Conservation (phyloP, 2,329 filamentous ascomycete species). For the Fusarium longipes region DNA sequence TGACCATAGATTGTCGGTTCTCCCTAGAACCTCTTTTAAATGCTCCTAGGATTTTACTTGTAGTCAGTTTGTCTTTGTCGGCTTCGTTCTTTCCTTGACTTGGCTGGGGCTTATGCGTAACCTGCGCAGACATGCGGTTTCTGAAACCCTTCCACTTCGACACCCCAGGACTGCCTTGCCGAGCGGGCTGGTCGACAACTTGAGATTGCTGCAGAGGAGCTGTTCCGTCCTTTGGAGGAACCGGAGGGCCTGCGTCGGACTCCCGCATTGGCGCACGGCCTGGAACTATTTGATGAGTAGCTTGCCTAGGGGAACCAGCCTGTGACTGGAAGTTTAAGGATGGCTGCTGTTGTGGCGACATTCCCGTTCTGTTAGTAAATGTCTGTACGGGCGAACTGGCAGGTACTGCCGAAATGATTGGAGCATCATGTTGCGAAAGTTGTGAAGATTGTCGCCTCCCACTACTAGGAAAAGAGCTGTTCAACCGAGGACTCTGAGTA, state of each 20-base stretch:
- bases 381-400: slow-evolving; percentile 30
- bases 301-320: slow-evolving; percentile 2
- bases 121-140: slow-evolving; percentile 50
- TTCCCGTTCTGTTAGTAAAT: slow-evolving; percentile 22
- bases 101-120: slow-evolving; percentile 34
- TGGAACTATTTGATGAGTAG: slow-evolving; percentile 23
- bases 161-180: slow-evolving; percentile 37
- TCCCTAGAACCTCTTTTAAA: slow-evolving; percentile 50
- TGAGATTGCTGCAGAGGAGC: slow-evolving; percentile 14
- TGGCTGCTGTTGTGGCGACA: slow-evolving; percentile 26
- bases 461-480: slow-evolving; percentile 18
- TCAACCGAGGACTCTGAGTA: slow-evolving; percentile 43
- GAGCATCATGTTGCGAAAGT: slow-evolving; percentile 22
- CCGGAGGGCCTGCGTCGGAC: slow-evolving; percentile 9
- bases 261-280: slow-evolving; percentile 29
- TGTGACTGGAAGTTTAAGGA: not conserved
- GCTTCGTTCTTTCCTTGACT: slow-evolving; percentile 35
- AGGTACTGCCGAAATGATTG: slow-evolving; percentile 28
- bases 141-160: slow-evolving; percentile 52
- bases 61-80: slow-evolving; percentile 36
- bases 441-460: slow-evolving; percentile 32
- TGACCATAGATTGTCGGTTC: slow-evolving; percentile 38
- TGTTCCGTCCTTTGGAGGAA: slow-evolving; percentile 29
- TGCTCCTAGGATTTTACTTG: slow-evolving; percentile 48
- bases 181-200: slow-evolving; percentile 17